Conservation (phyloP, 768 basidiomycete species). For the Suillus placidus region DNA sequence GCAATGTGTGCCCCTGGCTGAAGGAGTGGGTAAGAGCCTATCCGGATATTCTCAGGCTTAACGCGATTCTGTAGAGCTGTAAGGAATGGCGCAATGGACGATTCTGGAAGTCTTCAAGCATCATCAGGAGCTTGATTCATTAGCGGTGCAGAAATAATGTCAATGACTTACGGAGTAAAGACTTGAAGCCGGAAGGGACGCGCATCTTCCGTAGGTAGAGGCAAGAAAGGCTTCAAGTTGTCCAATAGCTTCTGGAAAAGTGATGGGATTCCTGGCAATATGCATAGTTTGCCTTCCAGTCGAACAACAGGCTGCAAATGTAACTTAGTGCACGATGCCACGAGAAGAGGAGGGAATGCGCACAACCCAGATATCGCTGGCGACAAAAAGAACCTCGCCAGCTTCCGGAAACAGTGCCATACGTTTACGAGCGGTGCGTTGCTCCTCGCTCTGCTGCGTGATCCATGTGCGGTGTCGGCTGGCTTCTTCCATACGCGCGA, state of each 20-base stretch:
- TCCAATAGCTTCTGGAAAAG: slow-evolving; percentile 84
- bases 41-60: slow-evolving; percentile 72
- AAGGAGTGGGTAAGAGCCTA: slow-evolving; percentile 79
- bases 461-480: slow-evolving; percentile 59
- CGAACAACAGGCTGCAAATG: slow-evolving; percentile 76
- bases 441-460: slow-evolving; percentile 68
- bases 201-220: slow-evolving; percentile 72
- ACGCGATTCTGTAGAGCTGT: slow-evolving; percentile 76
- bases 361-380: slow-evolving; percentile 84
- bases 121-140: not conserved
- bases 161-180: slow-evolving; percentile 66
- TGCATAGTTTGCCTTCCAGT: slow-evolving; percentile 84
- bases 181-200: slow-evolving; percentile 82
- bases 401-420: slow-evolving; percentile 90
- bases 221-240: slow-evolving; percentile 72
- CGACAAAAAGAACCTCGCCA: slow-evolving; percentile 80
- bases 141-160: too few relatives aligned
- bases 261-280: slow-evolving; percentile 89
- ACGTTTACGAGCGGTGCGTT: slow-evolving; percentile 72
- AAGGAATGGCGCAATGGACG: slow-evolving; percentile 85
- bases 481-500: slow-evolving; percentile 69
- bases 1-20: slow-evolving; percentile 64
- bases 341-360: slow-evolving; percentile 28
- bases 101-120: slow-evolving; percentile 65
- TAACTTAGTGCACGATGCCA: not conserved